phyloP scores from a whole-genome alignment of 139 green algal genomes.

The Zygnema circumcarinatum region DNA sequence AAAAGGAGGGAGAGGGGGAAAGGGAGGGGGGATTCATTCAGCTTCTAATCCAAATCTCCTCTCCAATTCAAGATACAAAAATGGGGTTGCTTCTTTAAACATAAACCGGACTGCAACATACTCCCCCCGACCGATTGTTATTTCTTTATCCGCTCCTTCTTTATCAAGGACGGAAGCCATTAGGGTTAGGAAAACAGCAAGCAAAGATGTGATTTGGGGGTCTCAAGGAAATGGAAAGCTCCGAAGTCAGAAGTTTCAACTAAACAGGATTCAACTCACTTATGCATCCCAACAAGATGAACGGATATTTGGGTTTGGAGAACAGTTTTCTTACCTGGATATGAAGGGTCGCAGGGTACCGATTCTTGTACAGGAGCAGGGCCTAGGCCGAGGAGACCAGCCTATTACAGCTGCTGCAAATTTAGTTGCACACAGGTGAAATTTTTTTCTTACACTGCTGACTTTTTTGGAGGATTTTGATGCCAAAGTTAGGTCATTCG shows the following conservation, averaged over 20 bases:
- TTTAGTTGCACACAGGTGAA: not conserved
- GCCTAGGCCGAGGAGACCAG: conserved; percentile 58
- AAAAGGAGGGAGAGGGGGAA: conserved; percentile 17
- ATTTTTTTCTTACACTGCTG: too few species aligned
- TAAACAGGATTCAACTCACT: conserved; percentile 5
- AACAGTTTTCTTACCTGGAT: conserved; percentile 60
- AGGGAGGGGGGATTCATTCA: conserved; percentile 1
- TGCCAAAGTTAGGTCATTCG: too few species aligned
- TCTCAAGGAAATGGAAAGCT: not conserved
- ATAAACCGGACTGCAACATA: too few species aligned
- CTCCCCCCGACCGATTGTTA: too few species aligned
- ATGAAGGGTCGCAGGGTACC: conserved; percentile 56
- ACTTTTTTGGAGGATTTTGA: too few species aligned
- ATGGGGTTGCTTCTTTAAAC: too few species aligned
- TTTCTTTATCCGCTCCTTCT: too few species aligned
- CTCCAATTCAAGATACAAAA: too few species aligned
- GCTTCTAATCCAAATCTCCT: too few species aligned
- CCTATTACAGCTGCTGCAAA: conserved; percentile 54
- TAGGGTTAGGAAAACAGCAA: not conserved
- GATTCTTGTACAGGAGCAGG: conserved; percentile 61
- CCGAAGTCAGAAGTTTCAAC: conserved; percentile 8
- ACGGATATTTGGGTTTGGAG: conserved; percentile 55
- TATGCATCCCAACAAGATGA: conserved; percentile 6
- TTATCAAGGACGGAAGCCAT: too few species aligned
- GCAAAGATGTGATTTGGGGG: conserved; percentile 15